A percentile compares a stretch with the other conserved stretches of the same genome.
Conservation (phyloP, 345 rosid species). For the Eucalyptus victrix region DNA sequence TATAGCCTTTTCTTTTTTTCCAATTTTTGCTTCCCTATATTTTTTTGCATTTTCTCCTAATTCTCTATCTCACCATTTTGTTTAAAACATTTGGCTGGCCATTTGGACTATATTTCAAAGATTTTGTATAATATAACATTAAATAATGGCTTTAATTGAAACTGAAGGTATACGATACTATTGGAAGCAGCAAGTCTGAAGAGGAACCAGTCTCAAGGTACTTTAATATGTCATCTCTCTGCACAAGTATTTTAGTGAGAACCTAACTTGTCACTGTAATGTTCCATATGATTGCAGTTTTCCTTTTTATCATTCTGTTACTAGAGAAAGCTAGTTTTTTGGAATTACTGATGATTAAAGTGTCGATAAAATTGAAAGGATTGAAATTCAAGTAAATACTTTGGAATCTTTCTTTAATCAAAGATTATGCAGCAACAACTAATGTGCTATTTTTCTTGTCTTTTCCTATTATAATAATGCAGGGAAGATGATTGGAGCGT, state of each 20-base stretch:
- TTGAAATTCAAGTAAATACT: not conserved
- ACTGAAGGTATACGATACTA: slow-evolving; percentile 78
- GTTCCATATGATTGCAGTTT: not conserved
- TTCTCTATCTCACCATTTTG: not conserved
- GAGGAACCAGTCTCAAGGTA: slow-evolving; percentile 71
- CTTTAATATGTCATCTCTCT: not conserved
- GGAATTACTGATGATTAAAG: not conserved
- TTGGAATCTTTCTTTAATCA: not conserved
- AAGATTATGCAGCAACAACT: not conserved
- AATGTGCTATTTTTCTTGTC: not conserved
- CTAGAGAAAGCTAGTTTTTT: not conserved
- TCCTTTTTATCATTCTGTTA: not conserved
- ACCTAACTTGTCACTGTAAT: not conserved
- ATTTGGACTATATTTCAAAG: not conserved
- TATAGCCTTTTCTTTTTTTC: not conserved
- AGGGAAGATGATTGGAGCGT: slow-evolving; percentile 85
- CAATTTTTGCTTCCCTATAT: not conserved
- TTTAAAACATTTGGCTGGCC: not conserved
- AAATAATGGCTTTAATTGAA: not conserved
- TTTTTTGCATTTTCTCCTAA: not conserved
- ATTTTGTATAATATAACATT: not conserved
- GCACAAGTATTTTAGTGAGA: not conserved
- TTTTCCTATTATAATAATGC: slow-evolving; percentile 19
- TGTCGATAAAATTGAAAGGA: not conserved
- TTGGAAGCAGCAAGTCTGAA: slow-evolving; percentile 64